A percentile compares a stretch with the other conserved stretches of the same genome.
Conservation (phyloP, 1,139 yeast genomes). For the Hanseniaspora sp. region DNA sequence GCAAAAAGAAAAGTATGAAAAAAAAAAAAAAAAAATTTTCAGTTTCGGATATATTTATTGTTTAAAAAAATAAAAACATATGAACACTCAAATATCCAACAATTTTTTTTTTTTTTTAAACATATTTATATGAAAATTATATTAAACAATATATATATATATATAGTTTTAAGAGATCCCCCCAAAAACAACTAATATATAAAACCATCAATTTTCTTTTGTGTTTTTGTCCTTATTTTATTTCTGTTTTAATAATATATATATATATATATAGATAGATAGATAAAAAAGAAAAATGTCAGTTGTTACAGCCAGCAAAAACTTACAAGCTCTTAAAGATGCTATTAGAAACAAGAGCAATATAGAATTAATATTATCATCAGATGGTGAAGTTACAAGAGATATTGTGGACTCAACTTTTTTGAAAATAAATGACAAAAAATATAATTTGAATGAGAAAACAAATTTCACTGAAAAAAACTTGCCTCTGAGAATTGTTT, state of each 20-base stretch:
- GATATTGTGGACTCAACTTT: slow-evolving; percentile 17
- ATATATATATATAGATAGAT: no score
- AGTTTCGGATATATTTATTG: neutral
- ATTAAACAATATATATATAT: no score
- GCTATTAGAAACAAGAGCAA: slow-evolving; percentile 17
- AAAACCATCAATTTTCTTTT: no score
- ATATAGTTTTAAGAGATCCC: no score
- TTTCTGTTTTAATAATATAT: neutral
- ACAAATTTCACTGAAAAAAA: slow-evolving; percentile 53
- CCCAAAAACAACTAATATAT: no score
- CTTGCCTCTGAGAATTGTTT: slow-evolving; percentile 50
- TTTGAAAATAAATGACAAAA: slow-evolving; percentile 19
- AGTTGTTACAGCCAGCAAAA: neutral
- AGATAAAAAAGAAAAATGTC: slow-evolving; percentile 9
- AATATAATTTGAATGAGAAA: slow-evolving; percentile 32
- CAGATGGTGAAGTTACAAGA: slow-evolving; percentile 28
- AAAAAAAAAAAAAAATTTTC: neutral
- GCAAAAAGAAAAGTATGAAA: neutral
- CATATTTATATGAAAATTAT: no score
- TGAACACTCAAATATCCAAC: neutral
- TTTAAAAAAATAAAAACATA: neutral
- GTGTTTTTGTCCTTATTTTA: neutral
- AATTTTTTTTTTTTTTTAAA: no score
- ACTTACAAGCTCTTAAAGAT: slow-evolving; percentile 8
- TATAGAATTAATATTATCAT: slow-evolving; percentile 20